Conservation (phyloP, 257 asterid species). For the Jasminum sambac region DNA sequence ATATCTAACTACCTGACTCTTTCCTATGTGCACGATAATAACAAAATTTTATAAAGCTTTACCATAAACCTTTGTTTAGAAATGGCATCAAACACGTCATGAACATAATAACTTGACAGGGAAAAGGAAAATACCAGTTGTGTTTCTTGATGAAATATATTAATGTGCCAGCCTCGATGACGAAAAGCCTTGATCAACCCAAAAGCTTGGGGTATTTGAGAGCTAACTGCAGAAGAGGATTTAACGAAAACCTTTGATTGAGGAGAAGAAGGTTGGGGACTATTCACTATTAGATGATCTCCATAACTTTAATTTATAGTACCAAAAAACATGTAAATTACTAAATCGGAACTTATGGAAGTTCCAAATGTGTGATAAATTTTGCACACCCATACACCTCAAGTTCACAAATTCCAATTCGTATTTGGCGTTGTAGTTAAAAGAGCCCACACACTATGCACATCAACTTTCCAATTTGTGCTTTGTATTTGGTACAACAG, state of each 20-base stretch:
- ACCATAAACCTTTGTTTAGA: not conserved
- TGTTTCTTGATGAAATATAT: slow-evolving; percentile 16
- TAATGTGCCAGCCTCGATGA: not conserved
- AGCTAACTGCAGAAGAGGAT: not conserved
- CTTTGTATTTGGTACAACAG: not conserved
- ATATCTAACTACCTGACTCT: not conserved
- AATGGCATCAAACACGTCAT: not conserved
- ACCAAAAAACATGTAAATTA: slow-evolving; percentile 5
- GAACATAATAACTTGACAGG: not conserved
- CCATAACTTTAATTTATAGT: not conserved
- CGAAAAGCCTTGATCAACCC: slow-evolving; percentile 13
- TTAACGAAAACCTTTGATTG: not conserved
- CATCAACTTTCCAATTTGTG: slow-evolving; percentile 4
- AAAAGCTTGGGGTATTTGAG: not conserved
- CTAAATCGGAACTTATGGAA: not conserved
- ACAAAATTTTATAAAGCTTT: not conserved
- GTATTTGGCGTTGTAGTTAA: not conserved
- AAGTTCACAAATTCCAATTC: slow-evolving; percentile 2
- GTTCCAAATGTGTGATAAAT: not conserved
- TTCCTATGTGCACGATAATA: not conserved
- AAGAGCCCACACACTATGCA: not conserved
- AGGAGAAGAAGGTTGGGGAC: not conserved
- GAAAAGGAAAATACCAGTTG: not conserved
- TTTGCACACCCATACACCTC: not conserved
- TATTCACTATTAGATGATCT: not conserved